Conservation (phyloP, 495 filamentous ascomycete species). For the Penicillium subrubescens region DNA sequence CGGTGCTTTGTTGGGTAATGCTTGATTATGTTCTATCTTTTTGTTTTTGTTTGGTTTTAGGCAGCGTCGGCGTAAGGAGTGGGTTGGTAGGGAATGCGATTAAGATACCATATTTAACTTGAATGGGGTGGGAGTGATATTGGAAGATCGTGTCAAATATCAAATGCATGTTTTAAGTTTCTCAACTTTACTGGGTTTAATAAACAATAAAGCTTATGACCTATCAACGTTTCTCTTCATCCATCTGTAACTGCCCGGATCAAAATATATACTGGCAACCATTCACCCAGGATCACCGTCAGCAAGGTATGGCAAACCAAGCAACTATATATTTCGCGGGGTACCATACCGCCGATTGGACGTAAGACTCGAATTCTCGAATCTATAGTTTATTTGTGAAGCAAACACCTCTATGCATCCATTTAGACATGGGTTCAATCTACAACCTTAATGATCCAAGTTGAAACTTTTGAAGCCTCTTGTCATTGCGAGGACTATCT, state of each 20-base stretch:
- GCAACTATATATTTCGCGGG: too few species aligned
- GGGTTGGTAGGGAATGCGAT: constrained; percentile 3
- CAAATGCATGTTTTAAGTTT: background rate
- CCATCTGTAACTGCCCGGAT: too few species aligned
- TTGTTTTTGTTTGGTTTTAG: background rate
- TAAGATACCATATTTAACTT: constrained; percentile 20
- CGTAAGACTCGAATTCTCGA: too few species aligned
- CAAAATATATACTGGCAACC: too few species aligned
- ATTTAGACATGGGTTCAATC: background rate
- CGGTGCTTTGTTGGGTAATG: constrained; percentile 33
- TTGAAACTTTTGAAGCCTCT: constrained; percentile 13
- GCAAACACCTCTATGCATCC: too few species aligned
- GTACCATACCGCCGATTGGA: too few species aligned
- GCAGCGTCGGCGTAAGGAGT: constrained; percentile 16
- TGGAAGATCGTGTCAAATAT: background rate
- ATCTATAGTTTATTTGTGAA: too few species aligned
- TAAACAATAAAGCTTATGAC: too few species aligned
- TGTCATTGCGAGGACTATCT: constrained; percentile 12
- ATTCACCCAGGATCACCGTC: too few species aligned
- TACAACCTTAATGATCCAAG: background rate
- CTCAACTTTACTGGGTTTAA: background rate
- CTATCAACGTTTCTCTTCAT: too few species aligned
- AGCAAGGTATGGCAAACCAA: too few species aligned
- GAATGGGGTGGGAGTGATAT: background rate
- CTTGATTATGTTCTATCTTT: constrained; percentile 10